Evolutionary conservation across 768 basidiomycete species (phyloP), one percentile per base, ranked within the genome.

Genomic region (Russula sp.): DNA sequence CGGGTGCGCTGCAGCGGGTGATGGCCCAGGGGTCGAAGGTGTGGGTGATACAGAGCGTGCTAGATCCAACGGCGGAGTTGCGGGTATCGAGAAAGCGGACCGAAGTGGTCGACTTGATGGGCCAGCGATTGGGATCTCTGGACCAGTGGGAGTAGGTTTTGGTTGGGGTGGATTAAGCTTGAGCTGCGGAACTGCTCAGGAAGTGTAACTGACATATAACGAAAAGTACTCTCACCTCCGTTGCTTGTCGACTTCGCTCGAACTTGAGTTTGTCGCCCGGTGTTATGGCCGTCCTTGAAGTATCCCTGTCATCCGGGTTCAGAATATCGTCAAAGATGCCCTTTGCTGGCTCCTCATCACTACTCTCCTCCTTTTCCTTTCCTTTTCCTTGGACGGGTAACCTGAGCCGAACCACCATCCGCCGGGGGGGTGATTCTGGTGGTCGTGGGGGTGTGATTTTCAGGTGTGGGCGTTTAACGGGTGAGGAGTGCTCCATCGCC

Each of bases 261-360:
- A 91, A 98, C 55, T 82, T 79, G 53, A 78, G 71, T 69, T 87
- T 85, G 73, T 96, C 94, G 5, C 69, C 67, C 35, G 75, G 74
- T 4, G 74, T 72, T 32, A 95, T 88, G 0, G 73, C 72, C 8
- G 94, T 93, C 71, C 84, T 86, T 22, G 78, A 75, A 49, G 81
- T 86, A 70, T 93, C 91, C 40, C 91, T 83, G 59, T 96, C 89
- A 18, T 78, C 78, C 2, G 78, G 74, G 14, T 73, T 74, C 40
- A 98, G 78, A 45, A 96, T 79, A 22, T 94, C 94, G 52, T 97
- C 94, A 70, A 95, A 98, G 55, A 94, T 77, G 31, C 87, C 86
- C 45, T 78, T 78, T 48, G 76, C 73, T 11, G 74, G 73, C 32
- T 78, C 76, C 7, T 86, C 86, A 9, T 87, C 86, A 58, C 71